phyloP scores from a whole-genome alignment of 2,329 filamentous ascomycete species.

The Lomentospora prolificans region DNA sequence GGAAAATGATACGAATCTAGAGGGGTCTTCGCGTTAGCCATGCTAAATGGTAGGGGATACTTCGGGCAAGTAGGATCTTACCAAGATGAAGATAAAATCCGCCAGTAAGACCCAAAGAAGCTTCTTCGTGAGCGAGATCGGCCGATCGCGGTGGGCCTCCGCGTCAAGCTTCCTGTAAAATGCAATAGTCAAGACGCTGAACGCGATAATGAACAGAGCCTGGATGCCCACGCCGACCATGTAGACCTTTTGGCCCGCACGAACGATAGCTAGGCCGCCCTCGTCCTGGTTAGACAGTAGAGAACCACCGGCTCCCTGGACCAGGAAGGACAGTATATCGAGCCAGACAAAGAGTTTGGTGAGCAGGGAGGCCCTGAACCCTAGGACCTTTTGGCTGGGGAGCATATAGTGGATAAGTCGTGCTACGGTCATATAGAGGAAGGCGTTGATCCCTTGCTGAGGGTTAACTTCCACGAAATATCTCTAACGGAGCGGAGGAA shows the following conservation, averaged over 20 bases:
- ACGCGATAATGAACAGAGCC: conserved; percentile 27
- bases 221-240: conserved; percentile 27
- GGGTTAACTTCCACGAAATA: conserved; percentile 3
- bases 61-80: conserved; percentile 14
- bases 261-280: conserved; percentile 16
- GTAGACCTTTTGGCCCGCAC: conserved; percentile 28
- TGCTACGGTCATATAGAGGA: conserved; percentile 33
- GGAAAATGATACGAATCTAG: conserved; percentile 49
- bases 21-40: background rate
- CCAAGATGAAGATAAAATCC: conserved; percentile 25
- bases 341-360: conserved; percentile 36
- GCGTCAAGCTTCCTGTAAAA: conserved; percentile 23
- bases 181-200: conserved; percentile 22
- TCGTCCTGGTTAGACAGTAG: conserved; percentile 22
- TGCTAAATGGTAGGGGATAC: background rate
- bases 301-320: conserved; percentile 30
- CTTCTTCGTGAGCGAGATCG: conserved; percentile 20
- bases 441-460: conserved; percentile 29
- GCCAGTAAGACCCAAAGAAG: conserved; percentile 24
- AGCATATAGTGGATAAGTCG: conserved; percentile 28
- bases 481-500: too few species aligned
- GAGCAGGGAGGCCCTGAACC: conserved; percentile 25
- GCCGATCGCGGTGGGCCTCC: conserved; percentile 12
- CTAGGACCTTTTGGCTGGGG: conserved; percentile 25
- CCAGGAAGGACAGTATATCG: conserved; percentile 36